Evolutionary conservation across 2,329 filamentous ascomycete genomes (phyloP).

Genomic region (Monilinia vaccinii-corymbosi): DNA sequence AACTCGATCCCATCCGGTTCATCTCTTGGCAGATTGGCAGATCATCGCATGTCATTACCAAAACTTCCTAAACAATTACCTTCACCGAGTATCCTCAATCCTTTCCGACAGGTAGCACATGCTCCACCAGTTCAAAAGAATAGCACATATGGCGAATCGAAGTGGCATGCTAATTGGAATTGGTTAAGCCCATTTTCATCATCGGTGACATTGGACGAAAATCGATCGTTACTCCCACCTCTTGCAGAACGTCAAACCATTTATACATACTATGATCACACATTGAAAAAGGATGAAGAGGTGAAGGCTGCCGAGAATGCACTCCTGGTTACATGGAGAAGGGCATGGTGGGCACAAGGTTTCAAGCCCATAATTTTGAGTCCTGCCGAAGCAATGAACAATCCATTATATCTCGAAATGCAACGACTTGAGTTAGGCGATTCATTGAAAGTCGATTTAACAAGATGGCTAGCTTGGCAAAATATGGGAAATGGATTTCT

Average conservation of each 20-base stretch:
- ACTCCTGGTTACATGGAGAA: slow-evolving; percentile 76
- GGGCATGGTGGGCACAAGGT: slow-evolving; percentile 92
- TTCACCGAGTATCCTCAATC: slow-evolving; percentile 43
- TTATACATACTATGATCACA: slow-evolving; percentile 84
- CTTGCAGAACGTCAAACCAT: slow-evolving; percentile 60
- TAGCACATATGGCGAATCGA: slow-evolving; percentile 67
- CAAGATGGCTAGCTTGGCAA: slow-evolving; percentile 88
- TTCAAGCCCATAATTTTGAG: slow-evolving; percentile 79
- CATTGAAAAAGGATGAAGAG: slow-evolving; percentile 50
- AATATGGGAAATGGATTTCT: slow-evolving; percentile 80
- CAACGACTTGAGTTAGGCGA: slow-evolving; percentile 53
- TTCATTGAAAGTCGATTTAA: slow-evolving; percentile 58
- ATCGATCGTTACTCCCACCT: slow-evolving; percentile 73
- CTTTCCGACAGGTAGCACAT: slow-evolving; percentile 62
- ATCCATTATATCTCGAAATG: slow-evolving; percentile 66
- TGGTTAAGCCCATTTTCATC: slow-evolving; percentile 89
- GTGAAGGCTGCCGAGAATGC: slow-evolving; percentile 66
- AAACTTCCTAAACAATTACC: slow-evolving; percentile 35
- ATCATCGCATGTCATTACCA: slow-evolving; percentile 42
- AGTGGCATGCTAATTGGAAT: slow-evolving; percentile 83
- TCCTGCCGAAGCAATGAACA: slow-evolving; percentile 70
- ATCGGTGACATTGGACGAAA: slow-evolving; percentile 69
- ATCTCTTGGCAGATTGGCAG: slow-evolving; percentile 40
- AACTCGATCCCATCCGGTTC: slow-evolving; percentile 39
- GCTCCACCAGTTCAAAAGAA: slow-evolving; percentile 66